Evolutionary conservation across 352 stramenopile species (phyloP).

Genomic region (Halophytophthora batemanensis): DNA sequence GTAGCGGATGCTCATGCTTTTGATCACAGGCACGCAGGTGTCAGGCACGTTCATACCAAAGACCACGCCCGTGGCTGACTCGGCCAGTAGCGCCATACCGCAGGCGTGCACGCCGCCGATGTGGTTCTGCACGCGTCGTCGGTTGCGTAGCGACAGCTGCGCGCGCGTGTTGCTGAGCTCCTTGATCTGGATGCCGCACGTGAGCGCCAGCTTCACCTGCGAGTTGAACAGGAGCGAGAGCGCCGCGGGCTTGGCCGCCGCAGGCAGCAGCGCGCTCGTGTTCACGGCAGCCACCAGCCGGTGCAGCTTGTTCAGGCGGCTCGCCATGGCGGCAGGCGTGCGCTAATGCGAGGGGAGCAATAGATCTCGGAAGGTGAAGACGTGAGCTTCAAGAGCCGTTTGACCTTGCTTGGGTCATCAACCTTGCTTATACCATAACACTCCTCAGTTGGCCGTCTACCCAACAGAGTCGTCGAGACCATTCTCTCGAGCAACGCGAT

Average conservation of each 20-base stretch:
- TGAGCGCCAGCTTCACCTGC: slow-evolving; percentile 82
- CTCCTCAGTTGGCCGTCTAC: too few relatives aligned
- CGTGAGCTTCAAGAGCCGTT: too few relatives aligned
- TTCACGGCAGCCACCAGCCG: slow-evolving; percentile 56
- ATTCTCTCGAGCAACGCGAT: too few relatives aligned
- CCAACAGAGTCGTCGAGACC: too few relatives aligned
- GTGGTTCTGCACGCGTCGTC: slow-evolving; percentile 82
- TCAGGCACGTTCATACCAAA: slow-evolving; percentile 88
- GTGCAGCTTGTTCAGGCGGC: slow-evolving; percentile 51
- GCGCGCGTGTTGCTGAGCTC: slow-evolving; percentile 43
- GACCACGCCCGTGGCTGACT: slow-evolving; percentile 81
- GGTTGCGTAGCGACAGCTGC: slow-evolving; percentile 68
- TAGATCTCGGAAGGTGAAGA: too few relatives aligned
- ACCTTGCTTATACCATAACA: too few relatives aligned
- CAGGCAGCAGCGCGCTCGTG: slow-evolving; percentile 30
- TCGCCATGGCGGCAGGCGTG: slow-evolving; percentile 13
- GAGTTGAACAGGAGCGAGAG: slow-evolving; percentile 80
- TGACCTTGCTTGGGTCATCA: too few relatives aligned
- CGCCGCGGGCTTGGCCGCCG: slow-evolving; percentile 37
- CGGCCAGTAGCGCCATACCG: slow-evolving; percentile 80
- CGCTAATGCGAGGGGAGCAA: too few relatives aligned
- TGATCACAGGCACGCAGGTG: slow-evolving; percentile 73
- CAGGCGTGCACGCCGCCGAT: slow-evolving; percentile 86
- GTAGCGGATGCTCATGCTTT: slow-evolving; percentile 84
- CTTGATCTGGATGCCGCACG: slow-evolving; percentile 72